These are phyloP conservation scores for Stemphylium beticola DNA, from an alignment of 2,329 filamentous ascomycete species.

Conservation along the genomic window DNA sequence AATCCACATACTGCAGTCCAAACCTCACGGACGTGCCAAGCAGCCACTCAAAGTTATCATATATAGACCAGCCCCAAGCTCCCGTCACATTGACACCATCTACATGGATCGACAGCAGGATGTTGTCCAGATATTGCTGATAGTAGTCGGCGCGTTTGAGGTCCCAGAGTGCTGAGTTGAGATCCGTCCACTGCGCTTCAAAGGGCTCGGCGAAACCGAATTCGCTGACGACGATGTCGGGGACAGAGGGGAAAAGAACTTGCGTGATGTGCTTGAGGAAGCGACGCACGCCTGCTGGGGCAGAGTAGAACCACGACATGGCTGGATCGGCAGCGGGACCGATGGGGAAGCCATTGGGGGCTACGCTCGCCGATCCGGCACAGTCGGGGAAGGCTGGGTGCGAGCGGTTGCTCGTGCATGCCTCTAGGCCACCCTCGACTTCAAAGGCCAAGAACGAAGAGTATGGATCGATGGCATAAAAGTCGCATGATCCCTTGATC, in stretches of 20 bases:
- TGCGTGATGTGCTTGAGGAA: conserved; percentile 53
- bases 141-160: conserved; percentile 51
- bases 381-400: conserved; percentile 53
- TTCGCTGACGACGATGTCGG: conserved; percentile 51
- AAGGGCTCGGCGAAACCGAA: conserved; percentile 54
- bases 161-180: conserved; percentile 49
- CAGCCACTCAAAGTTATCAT: conserved; percentile 53
- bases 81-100: conserved; percentile 53
- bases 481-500: conserved; percentile 54
- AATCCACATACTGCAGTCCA: conserved; percentile 54
- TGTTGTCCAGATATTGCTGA: conserved; percentile 52
- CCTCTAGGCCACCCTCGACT: conserved; percentile 43
- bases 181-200: conserved; percentile 40
- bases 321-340: conserved; percentile 53
- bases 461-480: conserved; percentile 52
- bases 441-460: conserved; percentile 41
- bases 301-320: conserved; percentile 52
- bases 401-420: conserved; percentile 51
- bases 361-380: conserved; percentile 40
- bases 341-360: conserved; percentile 53
- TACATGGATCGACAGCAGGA: conserved; percentile 45
- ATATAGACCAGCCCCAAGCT: conserved; percentile 51
- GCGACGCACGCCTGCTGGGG: conserved; percentile 49
- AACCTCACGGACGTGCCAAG: conserved; percentile 48
- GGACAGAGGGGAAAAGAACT: conserved; percentile 51